phyloP scores from a whole-genome alignment of 805 yeast species.

The Candida sphagnicola region DNA sequence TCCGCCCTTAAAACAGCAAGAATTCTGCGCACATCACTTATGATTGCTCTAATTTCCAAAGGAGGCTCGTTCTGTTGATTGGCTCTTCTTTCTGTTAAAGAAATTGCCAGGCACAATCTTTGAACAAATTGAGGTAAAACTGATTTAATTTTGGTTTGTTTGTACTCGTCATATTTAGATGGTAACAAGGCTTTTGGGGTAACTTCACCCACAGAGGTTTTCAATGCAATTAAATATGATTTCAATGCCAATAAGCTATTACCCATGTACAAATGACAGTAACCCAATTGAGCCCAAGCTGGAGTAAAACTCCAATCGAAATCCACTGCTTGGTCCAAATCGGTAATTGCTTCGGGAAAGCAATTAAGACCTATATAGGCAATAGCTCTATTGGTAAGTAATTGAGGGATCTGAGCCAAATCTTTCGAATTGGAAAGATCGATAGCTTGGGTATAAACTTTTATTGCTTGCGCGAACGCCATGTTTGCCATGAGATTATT shows the following conservation, averaged over 20 bases:
- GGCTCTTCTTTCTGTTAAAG: conserved; percentile 35
- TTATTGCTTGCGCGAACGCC: conserved; percentile 37
- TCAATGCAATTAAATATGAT: conserved; percentile 30
- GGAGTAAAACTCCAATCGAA: conserved; percentile 33
- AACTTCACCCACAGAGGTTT: conserved; percentile 25
- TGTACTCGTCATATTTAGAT: conserved; percentile 15
- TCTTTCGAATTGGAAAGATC: conserved; percentile 15
- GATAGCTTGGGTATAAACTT: conserved; percentile 34
- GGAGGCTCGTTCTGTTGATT: conserved; percentile 29
- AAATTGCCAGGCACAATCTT: conserved; percentile 27
- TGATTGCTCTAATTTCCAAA: conserved; percentile 18
- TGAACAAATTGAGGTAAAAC: conserved; percentile 38
- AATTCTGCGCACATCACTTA: conserved; percentile 22
- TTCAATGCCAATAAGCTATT: conserved; percentile 26
- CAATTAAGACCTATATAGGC: conserved; percentile 40
- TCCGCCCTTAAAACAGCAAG: conserved; percentile 21
- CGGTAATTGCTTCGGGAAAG: conserved; percentile 35
- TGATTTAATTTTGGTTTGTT: conserved; percentile 16
- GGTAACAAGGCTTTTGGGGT: conserved; percentile 20
- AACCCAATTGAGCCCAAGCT: conserved; percentile 43
- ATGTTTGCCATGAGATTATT: conserved; percentile 35
- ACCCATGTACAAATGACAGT: conserved; percentile 40
- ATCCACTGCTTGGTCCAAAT: conserved; percentile 28
- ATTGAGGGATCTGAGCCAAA: conserved; percentile 22
- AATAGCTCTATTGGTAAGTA: conserved; percentile 36